phyloP scores from a whole-genome alignment of 192 early-diverging fungal genomes.

The Coemansia umbellata region DNA sequence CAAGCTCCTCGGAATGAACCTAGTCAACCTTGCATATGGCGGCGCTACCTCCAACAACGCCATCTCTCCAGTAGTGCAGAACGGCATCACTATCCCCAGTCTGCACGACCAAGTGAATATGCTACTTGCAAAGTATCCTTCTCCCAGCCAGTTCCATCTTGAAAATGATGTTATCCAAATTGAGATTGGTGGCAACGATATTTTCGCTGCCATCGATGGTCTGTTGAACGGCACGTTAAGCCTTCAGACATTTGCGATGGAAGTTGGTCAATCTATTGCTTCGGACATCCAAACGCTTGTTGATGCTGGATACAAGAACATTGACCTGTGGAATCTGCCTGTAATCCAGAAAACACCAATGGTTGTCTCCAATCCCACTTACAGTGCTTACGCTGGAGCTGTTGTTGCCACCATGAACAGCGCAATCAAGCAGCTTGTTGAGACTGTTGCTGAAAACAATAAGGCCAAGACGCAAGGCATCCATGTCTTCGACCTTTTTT shows the following conservation, averaged over 20 bases:
- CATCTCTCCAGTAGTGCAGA: constrained; percentile 19
- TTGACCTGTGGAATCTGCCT: constrained; percentile 44
- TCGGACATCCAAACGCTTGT: constrained; percentile 20
- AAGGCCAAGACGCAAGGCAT: constrained; percentile 12
- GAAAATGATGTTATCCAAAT: constrained; percentile 37
- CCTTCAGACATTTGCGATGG: constrained; percentile 12
- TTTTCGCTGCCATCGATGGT: constrained; percentile 10
- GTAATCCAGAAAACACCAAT: constrained; percentile 27
- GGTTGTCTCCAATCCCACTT: constrained; percentile 3
- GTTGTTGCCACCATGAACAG: constrained; percentile 23
- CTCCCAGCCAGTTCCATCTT: constrained; percentile 26
- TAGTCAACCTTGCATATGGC: constrained; percentile 32
- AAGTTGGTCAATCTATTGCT: constrained; percentile 21
- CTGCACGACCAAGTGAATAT: constrained; percentile 36
- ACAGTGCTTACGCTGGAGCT: not conserved
- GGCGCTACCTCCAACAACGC: constrained; percentile 47
- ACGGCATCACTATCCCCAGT: constrained; percentile 34
- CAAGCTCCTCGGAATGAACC: constrained; percentile 31
- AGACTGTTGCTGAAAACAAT: not conserved
- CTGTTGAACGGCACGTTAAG: constrained; percentile 17
- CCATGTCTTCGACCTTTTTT: constrained; percentile 25
- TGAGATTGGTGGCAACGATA: constrained; percentile 44
- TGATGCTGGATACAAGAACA: constrained; percentile 41
- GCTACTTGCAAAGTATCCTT: constrained; percentile 22
- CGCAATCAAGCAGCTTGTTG: constrained; percentile 12